Percentiles rank a stretch among this genome's conserved stretches.
These are phyloP conservation scores for Suhomyces anneliseae DNA, from an alignment of 1,139 yeast species.

Conservation along the genomic window DNA sequence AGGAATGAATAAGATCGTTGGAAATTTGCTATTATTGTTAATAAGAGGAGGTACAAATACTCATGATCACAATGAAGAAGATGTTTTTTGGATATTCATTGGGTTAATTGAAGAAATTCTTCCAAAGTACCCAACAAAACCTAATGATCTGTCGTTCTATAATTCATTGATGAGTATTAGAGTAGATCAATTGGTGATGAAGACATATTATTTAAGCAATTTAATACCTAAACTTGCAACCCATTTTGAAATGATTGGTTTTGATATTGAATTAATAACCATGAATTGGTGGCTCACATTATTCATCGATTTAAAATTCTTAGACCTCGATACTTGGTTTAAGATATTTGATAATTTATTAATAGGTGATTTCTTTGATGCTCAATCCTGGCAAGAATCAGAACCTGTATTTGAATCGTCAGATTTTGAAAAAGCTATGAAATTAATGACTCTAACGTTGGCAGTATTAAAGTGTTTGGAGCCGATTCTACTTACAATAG, in stretches of 20 bases:
- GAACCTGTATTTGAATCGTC: neutral
- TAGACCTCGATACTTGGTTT: slow-evolving; percentile 55
- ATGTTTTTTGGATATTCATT: slow-evolving; percentile 58
- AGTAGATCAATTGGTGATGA: slow-evolving; percentile 37
- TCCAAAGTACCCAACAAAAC: slow-evolving; percentile 33
- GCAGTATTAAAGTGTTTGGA: slow-evolving; percentile 16
- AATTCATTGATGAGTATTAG: slow-evolving; percentile 43
- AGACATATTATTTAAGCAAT: slow-evolving; percentile 21
- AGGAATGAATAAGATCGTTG: slow-evolving; percentile 64
- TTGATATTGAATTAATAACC: slow-evolving; percentile 53
- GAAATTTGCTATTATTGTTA: slow-evolving; percentile 46
- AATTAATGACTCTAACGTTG: slow-evolving; percentile 13
- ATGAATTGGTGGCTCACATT: slow-evolving; percentile 62
- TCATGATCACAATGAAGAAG: slow-evolving; percentile 41
- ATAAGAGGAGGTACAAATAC: slow-evolving; percentile 12
- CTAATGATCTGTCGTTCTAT: slow-evolving; percentile 11
- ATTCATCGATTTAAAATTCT: slow-evolving; percentile 47
- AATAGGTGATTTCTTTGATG: slow-evolving; percentile 21
- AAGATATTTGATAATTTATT: slow-evolving; percentile 53
- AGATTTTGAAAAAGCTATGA: slow-evolving; percentile 12
- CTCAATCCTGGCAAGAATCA: neutral
- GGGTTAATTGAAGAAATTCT: slow-evolving; percentile 53
- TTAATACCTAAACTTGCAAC: slow-evolving; percentile 39
- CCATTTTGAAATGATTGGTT: slow-evolving; percentile 37
- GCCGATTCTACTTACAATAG: slow-evolving; percentile 8